phyloP scores from a whole-genome alignment of 2,329 filamentous ascomycete genomes.

The Penicillium verrucosum region DNA sequence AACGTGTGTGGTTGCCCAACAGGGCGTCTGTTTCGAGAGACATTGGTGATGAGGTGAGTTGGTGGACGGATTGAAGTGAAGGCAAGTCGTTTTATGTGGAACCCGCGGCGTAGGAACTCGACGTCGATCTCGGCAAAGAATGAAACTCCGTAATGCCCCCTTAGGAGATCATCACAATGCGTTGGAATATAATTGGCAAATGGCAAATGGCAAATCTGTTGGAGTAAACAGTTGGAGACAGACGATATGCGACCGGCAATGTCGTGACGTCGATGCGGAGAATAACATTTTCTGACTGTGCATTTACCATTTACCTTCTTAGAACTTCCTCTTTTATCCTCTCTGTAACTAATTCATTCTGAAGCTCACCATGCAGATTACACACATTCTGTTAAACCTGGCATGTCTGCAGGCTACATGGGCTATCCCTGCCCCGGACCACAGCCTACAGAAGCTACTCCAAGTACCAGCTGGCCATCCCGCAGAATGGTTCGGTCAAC shows the following conservation, averaged over 20 bases:
- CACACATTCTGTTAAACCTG: not conserved
- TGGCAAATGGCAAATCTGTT: too few species aligned
- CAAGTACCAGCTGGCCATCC: conserved; percentile 17
- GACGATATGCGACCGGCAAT: not conserved
- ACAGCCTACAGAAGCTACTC: conserved; percentile 37
- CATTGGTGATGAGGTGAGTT: not conserved
- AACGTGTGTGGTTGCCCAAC: not conserved
- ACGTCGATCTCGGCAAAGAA: not conserved
- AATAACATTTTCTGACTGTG: not conserved
- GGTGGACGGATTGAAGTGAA: not conserved
- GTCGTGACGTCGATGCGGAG: conserved; percentile 1
- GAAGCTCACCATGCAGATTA: not conserved
- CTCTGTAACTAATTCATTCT: not conserved
- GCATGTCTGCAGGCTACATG: not conserved
- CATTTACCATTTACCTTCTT: too few species aligned
- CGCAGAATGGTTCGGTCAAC: not conserved
- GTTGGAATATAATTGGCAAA: not conserved
- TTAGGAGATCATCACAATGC: not conserved
- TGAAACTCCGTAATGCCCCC: not conserved
- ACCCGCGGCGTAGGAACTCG: not conserved
- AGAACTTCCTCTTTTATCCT: not conserved
- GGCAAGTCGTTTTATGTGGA: not conserved
- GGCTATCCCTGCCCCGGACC: conserved; percentile 14
- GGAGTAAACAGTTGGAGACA: not conserved
- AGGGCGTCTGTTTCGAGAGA: conserved; percentile 14